These are phyloP conservation scores for Rubroboletus satanas DNA, from an alignment of 768 basidiomycete species.

Conservation along the genomic window DNA sequence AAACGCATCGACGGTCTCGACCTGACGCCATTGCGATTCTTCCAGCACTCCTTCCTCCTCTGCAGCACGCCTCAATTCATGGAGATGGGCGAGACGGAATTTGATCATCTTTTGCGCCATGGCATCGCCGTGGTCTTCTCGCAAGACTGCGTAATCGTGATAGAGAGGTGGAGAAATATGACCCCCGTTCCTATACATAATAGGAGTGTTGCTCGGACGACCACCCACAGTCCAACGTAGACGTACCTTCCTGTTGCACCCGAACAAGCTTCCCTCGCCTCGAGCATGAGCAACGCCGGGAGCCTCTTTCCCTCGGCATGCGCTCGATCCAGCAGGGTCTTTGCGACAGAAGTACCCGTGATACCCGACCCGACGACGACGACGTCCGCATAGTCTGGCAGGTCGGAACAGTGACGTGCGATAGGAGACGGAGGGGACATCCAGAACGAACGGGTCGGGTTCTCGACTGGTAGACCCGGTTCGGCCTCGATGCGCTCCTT, in stretches of 20 bases:
- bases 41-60: conserved; percentile 50
- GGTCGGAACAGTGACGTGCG: conserved; percentile 32
- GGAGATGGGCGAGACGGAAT: conserved; percentile 59
- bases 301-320: conserved; percentile 19
- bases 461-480: conserved; percentile 57
- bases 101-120: conserved; percentile 52
- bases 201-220: background rate
- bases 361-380: conserved; percentile 78
- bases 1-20: conserved; percentile 58
- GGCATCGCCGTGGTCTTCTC: conserved; percentile 41
- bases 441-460: conserved; percentile 64
- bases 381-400: conserved; percentile 50
- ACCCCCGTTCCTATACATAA: conserved; percentile 59
- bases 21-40: conserved; percentile 53
- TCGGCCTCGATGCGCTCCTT: conserved; percentile 33
- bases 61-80: conserved; percentile 45
- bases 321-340: conserved; percentile 44
- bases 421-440: conserved; percentile 50
- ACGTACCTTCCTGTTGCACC: conserved; percentile 71
- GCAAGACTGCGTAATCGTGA: conserved; percentile 51
- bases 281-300: conserved; percentile 64
- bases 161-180: conserved; percentile 61
- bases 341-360: conserved; percentile 60
- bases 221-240: no score
- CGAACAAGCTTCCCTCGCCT: conserved; percentile 74